Percentiles rank a stretch among this genome's conserved stretches.
These are phyloP conservation scores for Aspergillus sp. DNA, from an alignment of 2,329 filamentous ascomycete species.

Conservation along the genomic window DNA sequence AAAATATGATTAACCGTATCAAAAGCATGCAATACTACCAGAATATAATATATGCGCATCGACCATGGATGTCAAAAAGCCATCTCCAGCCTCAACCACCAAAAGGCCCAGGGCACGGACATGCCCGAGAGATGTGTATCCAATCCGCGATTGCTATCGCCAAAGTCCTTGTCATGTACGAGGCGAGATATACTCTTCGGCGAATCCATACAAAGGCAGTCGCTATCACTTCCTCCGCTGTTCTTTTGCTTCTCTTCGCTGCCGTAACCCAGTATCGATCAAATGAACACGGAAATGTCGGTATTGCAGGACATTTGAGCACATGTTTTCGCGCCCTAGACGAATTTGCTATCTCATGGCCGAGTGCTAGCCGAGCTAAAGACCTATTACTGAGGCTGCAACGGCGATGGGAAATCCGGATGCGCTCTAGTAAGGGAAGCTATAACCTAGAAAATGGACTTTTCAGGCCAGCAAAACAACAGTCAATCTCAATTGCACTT, in stretches of 20 bases:
- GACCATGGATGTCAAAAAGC: conserved; percentile 37
- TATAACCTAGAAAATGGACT: neutral
- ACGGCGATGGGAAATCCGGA: conserved; percentile 30
- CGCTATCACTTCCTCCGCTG: conserved; percentile 44
- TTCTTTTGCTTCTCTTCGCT: conserved; percentile 37
- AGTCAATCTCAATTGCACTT: neutral
- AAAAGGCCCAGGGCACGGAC: conserved; percentile 41
- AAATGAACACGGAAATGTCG: conserved; percentile 22
- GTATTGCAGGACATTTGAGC: conserved; percentile 31
- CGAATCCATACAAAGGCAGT: conserved; percentile 44
- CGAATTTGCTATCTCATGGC: conserved; percentile 39
- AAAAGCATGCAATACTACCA: conserved; percentile 36
- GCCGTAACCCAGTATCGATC: conserved; percentile 14
- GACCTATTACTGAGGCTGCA: conserved; percentile 37
- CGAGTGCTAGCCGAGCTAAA: conserved; percentile 39
- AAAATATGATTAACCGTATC: too few species aligned
- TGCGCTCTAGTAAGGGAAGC: neutral
- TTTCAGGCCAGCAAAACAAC: neutral
- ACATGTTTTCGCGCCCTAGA: conserved; percentile 43
- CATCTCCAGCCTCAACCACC: conserved; percentile 33
- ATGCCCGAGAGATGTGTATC: conserved; percentile 44
- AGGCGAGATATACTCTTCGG: conserved; percentile 41
- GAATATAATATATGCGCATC: conserved; percentile 34
- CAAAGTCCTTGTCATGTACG: conserved; percentile 39
- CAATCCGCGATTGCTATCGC: conserved; percentile 41